Percentiles rank a stretch among this genome's conserved stretches.
Conservation (phyloP, 176 grass and related monocot genomes). For the Dendrocalamus sinicus region DNA sequence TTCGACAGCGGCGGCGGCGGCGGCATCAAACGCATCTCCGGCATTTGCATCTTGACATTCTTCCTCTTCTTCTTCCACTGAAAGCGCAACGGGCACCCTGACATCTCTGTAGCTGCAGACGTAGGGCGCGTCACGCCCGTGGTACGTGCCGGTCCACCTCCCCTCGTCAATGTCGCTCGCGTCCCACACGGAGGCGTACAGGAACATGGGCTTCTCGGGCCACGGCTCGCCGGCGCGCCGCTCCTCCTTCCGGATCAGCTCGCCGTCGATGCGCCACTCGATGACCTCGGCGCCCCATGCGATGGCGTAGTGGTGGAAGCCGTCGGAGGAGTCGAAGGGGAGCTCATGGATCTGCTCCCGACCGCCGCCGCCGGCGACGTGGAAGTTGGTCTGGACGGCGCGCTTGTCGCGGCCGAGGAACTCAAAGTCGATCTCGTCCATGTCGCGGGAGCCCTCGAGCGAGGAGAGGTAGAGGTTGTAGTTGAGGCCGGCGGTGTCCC, state of each 20-base stretch:
- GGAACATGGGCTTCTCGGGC: constrained; percentile 79
- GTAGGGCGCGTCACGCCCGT: constrained; percentile 65
- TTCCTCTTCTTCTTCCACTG: constrained; percentile 33
- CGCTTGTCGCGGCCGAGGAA: constrained; percentile 70
- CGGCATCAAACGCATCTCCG: not conserved
- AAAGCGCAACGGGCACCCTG: constrained; percentile 47
- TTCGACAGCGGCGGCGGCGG: not conserved
- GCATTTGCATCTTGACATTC: not conserved
- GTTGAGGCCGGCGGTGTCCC: constrained; percentile 67
- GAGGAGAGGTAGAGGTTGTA: constrained; percentile 86
- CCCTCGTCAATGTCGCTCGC: constrained; percentile 61
- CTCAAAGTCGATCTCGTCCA: constrained; percentile 89
- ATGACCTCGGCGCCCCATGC: constrained; percentile 51
- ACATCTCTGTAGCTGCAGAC: constrained; percentile 71
- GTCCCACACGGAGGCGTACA: constrained; percentile 82
- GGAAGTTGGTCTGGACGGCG: constrained; percentile 74
- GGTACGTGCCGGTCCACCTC: constrained; percentile 64
- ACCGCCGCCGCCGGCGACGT: constrained; percentile 51
- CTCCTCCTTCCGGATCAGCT: constrained; percentile 58
- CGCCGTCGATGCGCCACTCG: constrained; percentile 75
- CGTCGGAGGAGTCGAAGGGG: constrained; percentile 60
- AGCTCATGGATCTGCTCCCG: constrained; percentile 63
- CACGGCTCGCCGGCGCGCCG: constrained; percentile 50
- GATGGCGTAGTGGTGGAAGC: constrained; percentile 74
- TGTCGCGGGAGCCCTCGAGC: constrained; percentile 51